Conservation (phyloP, 2,329 filamentous ascomycete genomes). For the Exserohilum rostratum region DNA sequence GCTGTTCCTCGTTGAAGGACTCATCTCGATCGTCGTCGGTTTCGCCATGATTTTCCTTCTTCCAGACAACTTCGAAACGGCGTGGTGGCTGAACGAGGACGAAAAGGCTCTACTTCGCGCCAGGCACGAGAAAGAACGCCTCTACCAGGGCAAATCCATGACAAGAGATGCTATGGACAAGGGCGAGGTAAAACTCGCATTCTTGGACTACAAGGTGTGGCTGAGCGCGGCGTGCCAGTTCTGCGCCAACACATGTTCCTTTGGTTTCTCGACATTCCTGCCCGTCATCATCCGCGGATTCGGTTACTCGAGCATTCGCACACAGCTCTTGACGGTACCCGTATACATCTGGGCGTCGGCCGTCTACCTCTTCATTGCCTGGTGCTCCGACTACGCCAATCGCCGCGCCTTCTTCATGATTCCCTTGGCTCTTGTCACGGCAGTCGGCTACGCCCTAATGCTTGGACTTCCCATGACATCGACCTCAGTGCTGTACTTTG, state of each 20-base stretch:
- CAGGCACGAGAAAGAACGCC: constrained; percentile 53
- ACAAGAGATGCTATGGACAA: constrained; percentile 87
- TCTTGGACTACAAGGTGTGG: constrained; percentile 64
- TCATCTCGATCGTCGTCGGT: constrained; percentile 58
- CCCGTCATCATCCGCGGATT: constrained; percentile 34
- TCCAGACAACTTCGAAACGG: constrained; percentile 55
- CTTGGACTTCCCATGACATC: constrained; percentile 34
- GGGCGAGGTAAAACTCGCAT: constrained; percentile 81
- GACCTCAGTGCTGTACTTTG: constrained; percentile 54
- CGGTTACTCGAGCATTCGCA: constrained; percentile 25
- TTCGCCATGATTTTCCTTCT: constrained; percentile 56
- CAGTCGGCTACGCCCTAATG: constrained; percentile 56
- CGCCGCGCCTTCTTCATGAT: constrained; percentile 30
- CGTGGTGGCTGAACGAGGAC: constrained; percentile 57
- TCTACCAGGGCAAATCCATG: constrained; percentile 61
- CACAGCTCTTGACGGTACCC: constrained; percentile 35
- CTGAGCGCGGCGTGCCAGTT: constrained; percentile 59
- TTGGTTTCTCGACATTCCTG: constrained; percentile 27
- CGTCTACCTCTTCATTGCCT: constrained; percentile 30
- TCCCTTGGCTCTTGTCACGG: constrained; percentile 41
- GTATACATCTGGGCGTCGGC: constrained; percentile 30
- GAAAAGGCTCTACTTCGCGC: constrained; percentile 59
- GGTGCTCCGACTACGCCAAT: constrained; percentile 24
- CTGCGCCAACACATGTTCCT: constrained; percentile 21
- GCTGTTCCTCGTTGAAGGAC: constrained; percentile 65